Conservation (phyloP, 2,329 filamentous ascomycete genomes). For the Cladophialophora carrionii region DNA sequence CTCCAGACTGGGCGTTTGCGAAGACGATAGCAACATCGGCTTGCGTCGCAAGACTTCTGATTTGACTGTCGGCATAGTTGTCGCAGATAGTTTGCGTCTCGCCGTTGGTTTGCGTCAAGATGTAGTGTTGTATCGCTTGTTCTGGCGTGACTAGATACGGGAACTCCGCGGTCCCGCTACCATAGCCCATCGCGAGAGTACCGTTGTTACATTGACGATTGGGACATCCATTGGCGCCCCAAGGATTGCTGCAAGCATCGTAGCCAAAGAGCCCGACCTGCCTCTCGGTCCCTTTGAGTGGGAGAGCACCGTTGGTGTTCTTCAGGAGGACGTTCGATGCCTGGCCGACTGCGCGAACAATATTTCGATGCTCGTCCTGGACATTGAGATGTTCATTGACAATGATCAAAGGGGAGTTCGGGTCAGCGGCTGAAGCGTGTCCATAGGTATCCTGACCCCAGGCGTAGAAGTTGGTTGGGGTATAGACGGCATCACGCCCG, state of each 20-base stretch:
- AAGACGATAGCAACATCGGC: conserved; percentile 74
- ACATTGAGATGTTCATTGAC: conserved; percentile 85
- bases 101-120: conserved; percentile 66
- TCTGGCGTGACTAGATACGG: conserved; percentile 66
- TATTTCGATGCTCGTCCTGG: conserved; percentile 69
- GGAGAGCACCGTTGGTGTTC: conserved; percentile 72
- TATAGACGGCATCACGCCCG: conserved; percentile 52
- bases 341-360: conserved; percentile 76
- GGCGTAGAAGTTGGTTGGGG: conserved; percentile 73
- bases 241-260: conserved; percentile 74
- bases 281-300: conserved; percentile 73
- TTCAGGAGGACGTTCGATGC: conserved; percentile 88
- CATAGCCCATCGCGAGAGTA: conserved; percentile 67
- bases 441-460: conserved; percentile 81
- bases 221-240: conserved; percentile 76
- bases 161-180: conserved; percentile 63
- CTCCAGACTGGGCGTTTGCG: conserved; percentile 82
- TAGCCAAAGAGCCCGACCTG: conserved; percentile 78
- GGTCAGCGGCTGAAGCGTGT: conserved; percentile 63
- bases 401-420: conserved; percentile 35
- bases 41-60: conserved; percentile 55
- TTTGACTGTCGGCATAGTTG: conserved; percentile 59
- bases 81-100: conserved; percentile 65
- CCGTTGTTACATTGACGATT: conserved; percentile 68
- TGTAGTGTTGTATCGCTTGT: conserved; percentile 66